Evolutionary conservation across 1,139 yeast genomes (phyloP).

Genomic region (Yamadazyma blattariae): DNA sequence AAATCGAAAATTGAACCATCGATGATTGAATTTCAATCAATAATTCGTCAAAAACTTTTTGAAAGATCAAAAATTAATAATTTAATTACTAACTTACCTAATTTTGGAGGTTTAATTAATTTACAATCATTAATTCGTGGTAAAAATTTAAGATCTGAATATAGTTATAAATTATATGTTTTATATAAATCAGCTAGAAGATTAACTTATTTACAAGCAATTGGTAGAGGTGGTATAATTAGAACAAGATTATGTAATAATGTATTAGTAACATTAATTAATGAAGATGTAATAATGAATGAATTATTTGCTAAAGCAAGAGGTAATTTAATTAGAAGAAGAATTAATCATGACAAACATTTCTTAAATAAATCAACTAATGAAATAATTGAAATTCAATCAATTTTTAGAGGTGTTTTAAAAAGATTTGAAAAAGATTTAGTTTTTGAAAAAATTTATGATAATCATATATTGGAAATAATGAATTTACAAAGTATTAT

Average conservation of each 20-base stretch:
- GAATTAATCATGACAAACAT: constrained; percentile 19
- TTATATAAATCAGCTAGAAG: constrained; percentile 14
- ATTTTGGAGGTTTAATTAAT: constrained; percentile 18
- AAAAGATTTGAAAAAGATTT: constrained; percentile 50
- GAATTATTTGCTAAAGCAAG: constrained; percentile 42
- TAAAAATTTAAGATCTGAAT: constrained; percentile 20
- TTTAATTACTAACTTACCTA: constrained; percentile 11
- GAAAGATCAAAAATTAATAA: constrained; percentile 18
- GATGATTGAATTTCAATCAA: constrained; percentile 31
- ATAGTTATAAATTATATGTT: constrained; percentile 16
- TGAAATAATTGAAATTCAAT: constrained; percentile 30
- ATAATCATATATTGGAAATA: constrained; percentile 30
- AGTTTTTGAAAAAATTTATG: constrained; percentile 51
- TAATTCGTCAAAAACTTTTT: constrained; percentile 27
- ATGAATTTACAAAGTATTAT: constrained; percentile 47
- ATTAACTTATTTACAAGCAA: constrained; percentile 45
- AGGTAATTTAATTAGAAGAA: constrained; percentile 40
- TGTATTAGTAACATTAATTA: constrained; percentile 40
- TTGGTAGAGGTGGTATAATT: constrained; percentile 50
- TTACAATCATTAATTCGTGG: constrained; percentile 39
- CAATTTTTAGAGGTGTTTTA: constrained; percentile 45
- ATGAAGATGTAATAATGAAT: constrained; percentile 36
- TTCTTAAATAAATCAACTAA: constrained; percentile 22
- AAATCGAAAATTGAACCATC: constrained; percentile 22
- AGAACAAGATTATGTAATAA: constrained; percentile 46